Percentiles rank a stretch among this genome's conserved stretches.
These are phyloP conservation scores for Triticum monococcum DNA, from an alignment of 176 grass and related monocot genomes.

Conservation along the genomic window DNA sequence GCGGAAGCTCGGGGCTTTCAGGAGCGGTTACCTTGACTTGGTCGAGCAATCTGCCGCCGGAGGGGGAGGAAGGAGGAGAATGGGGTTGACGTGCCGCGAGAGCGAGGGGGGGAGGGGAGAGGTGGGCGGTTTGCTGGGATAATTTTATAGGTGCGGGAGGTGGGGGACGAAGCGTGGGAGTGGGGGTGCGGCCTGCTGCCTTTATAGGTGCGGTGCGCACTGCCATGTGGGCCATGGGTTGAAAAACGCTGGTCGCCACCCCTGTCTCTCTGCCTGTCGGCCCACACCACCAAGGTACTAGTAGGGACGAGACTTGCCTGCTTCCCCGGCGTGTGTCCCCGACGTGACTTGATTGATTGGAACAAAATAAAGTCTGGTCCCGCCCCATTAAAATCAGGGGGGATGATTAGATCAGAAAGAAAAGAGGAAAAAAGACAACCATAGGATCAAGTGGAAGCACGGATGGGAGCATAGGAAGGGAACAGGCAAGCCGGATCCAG, in stretches of 20 bases:
- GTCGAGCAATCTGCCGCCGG: background rate
- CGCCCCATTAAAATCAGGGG: no score
- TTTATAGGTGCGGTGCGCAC: background rate
- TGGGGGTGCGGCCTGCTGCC: background rate
- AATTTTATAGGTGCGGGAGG: background rate
- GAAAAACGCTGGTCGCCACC: background rate
- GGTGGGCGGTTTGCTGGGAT: background rate
- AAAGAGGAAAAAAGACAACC: no score
- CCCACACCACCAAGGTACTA: background rate
- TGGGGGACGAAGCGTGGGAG: slow-evolving; percentile 1
- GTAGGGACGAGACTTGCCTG: no score
- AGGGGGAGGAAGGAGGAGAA: background rate
- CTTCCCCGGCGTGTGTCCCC: no score
- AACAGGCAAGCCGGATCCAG: no score
- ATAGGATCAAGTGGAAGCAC: no score
- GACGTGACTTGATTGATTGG: no score
- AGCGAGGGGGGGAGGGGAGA: background rate
- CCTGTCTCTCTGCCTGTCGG: background rate
- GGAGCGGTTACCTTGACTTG: background rate
- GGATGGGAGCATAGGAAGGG: no score
- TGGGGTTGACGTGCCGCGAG: background rate
- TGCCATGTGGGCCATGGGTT: background rate
- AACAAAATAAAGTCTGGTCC: no score
- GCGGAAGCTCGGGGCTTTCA: no score
- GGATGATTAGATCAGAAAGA: no score